Base-by-base conservation (phyloP, 2,329 filamentous ascomycete genomes). In the Neofusicoccum ribis region DNA sequence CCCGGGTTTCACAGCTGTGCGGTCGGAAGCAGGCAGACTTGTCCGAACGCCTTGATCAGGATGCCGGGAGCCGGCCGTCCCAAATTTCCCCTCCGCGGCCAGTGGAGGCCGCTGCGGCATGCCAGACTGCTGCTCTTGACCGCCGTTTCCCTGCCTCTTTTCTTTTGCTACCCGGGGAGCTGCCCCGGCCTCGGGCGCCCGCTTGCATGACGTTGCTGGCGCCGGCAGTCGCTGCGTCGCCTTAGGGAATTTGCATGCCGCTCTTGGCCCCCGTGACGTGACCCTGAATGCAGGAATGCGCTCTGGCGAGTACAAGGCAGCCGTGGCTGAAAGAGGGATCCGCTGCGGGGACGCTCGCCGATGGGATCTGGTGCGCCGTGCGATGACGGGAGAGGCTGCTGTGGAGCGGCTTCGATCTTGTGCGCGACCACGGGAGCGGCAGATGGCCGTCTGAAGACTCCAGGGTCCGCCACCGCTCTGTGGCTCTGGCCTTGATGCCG, bases 371-470 rank as follows among this genome's bases (percentile, higher is more conserved):
- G 59, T 62, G 46, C 46, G 20, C 43, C 59, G 46, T 62, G 46
- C 36, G 46, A 46, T 62, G 59, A 62, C 46, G 59, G 46, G 43
- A 36, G 59, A 50, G 44, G 50, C 62, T 56, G 61, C 11, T 50
- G 61, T 47, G 49, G 47, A 46, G 39, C 61, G 41, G 9, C 61
- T 54, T 37, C 43, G 51, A 49, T 64, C 46, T 56, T 62, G 56
- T 60, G 54, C 44, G 39, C 41, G n/a, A 23, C 23, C 37, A 60
- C 23, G 56, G 34, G 7, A 51, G 49, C 15, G 51, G 51, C 8
- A 44, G 52, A 43, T 58, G 52, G 46, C 54, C 54, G 51, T 54
- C 54, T 41, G 66, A 59, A 50, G 71, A 70, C 43, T 71, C 72
- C 64, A 68, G 69, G 60, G 65, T 51, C 51, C 31, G 27, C 5